phyloP scores from a whole-genome alignment of 306 rosid genomes.

The Acacia melanoxylon region DNA sequence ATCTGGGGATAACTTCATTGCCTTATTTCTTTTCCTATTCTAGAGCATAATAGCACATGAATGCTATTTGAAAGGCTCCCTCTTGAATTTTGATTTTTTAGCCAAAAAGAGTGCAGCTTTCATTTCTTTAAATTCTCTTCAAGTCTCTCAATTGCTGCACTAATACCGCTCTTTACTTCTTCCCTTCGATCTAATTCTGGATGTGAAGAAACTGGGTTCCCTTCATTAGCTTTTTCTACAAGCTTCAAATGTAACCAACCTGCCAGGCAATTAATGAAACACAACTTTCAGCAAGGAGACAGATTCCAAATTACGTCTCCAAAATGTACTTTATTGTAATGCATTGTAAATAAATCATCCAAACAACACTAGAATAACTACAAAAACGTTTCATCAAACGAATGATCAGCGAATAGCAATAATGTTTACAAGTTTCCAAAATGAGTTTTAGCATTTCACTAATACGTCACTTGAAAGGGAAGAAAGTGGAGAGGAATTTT shows the following conservation, averaged over 20 bases:
- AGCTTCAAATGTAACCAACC: constrained; percentile 94
- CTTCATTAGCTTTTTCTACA: constrained; percentile 83
- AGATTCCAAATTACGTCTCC: neutral
- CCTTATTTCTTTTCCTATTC: constrained; percentile 11
- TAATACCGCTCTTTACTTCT: constrained; percentile 69
- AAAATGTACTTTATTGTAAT: neutral
- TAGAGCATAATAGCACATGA: constrained; percentile 13
- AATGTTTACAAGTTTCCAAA: neutral
- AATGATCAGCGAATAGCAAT: neutral
- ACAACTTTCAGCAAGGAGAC: constrained; percentile 21
- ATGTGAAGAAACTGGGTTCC: constrained; percentile 35
- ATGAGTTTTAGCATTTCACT: neutral
- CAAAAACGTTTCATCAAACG: constrained; percentile 7
- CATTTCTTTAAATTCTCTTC: constrained; percentile 70
- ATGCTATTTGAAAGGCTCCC: constrained; percentile 16
- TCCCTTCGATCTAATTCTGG: constrained; percentile 38
- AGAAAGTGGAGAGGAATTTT: neutral
- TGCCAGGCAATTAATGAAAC: constrained; percentile 41
- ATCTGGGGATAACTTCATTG: neutral
- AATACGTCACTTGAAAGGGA: neutral
- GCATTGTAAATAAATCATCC: neutral
- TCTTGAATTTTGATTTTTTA: neutral
- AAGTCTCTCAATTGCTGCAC: constrained; percentile 89
- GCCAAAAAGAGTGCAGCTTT: constrained; percentile 19
- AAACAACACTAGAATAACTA: constrained; percentile 5